Base-by-base conservation (phyloP, 805 yeast genomes). In the Ogataea philodendri region DNA sequence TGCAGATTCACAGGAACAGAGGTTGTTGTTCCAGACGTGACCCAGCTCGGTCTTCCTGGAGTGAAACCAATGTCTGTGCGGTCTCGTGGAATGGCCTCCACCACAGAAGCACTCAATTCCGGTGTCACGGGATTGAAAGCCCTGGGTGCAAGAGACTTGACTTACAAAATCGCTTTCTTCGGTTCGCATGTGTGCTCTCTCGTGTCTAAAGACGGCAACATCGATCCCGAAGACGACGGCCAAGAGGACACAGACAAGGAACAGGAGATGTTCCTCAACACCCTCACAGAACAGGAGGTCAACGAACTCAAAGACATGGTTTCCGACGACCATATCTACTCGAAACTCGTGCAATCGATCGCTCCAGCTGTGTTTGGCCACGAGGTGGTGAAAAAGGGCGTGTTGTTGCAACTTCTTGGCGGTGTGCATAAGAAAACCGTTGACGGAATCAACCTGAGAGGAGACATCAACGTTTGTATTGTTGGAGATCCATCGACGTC, bases 401-500 rank as follows among this genome's bases (percentile, higher is more conserved):
- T 93, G 15, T 65, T 90, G 27, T 66, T 90, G 35, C 97, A 90
- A 65, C 66, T 90, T 54, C 69, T 90, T 49, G 95, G 97, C 31
- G 98, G 98, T 56, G 97, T 90, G 29, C 98, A 90, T 63, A 90
- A 90, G 60, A 70, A 76, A 38, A 90, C 98, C 0, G 76, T 86
- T 10, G 98, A 90, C 59, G 97, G 97, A 17, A 90, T 90, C 49
- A 82, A 88, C 51, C 70, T 90, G 45, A 80, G 98, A 70, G 98
- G 98, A 50, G 98, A 90, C 59, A 90, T 90, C 55, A 90, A 90
- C 58, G 82, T 90, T 27, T 90, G 98, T 69, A 74, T 90, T 46
- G 97, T 90, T 34, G 98, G 98, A 31, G 98, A 90, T 60, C 98
- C 98, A 3, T 88, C 97, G 2, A 90, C 97, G 8, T 86, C 97